Evolutionary conservation across 352 stramenopile species (phyloP), one percentile per base, ranked within the genome.

Genomic region (Globisporangium sylvaticum): DNA sequence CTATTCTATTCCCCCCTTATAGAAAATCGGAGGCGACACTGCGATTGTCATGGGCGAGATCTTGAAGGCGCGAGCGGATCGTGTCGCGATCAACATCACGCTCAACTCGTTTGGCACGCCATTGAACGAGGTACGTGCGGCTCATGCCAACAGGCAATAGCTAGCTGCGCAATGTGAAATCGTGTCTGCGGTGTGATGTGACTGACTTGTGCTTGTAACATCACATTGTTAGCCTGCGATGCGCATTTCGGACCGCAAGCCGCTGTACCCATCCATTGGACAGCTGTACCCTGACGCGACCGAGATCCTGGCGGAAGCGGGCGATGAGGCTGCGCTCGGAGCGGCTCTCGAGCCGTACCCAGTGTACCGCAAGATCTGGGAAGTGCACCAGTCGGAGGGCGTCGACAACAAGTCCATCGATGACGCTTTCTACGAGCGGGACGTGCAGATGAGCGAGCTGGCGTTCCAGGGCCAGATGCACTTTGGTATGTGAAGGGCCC

Each of bases 381-480:
- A 97, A 69, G 86, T 99, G 46, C 97, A 99, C 76, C 86, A 98
- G 70, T 92, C 85, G 58, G 91, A 98, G 59, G 84, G 85, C 48
- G 88, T 96, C 27, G 94, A 96, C 58, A 97, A 98, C 72, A 98
- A 98, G 78, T 98, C 91, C 62, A 99, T 99, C 64, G 97, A 99
- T 69, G 97, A 99, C 77, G 96, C 95, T 24, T 99, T 99, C 72
- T 99, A 99, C 80, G 96, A 99, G 78, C 91, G 97, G 66, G 98
- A 99, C 77, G 97, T 99, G 42, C 89, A 98, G 78, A 96, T 98
- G 83, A 90, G 97, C 57, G 98, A 99, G 76, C 78, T 99, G 34
- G 97, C 97, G 31, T 99, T 99, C 75, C 94, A 99, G 76, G 92
- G 95, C 70, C 98, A 99, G 83, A 99, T 99, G 88, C 97, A 99